Evolutionary conservation across 805 yeast genomes (phyloP), one percentile per base, ranked within the genome.

Genomic region (Starmerella asiatica): DNA sequence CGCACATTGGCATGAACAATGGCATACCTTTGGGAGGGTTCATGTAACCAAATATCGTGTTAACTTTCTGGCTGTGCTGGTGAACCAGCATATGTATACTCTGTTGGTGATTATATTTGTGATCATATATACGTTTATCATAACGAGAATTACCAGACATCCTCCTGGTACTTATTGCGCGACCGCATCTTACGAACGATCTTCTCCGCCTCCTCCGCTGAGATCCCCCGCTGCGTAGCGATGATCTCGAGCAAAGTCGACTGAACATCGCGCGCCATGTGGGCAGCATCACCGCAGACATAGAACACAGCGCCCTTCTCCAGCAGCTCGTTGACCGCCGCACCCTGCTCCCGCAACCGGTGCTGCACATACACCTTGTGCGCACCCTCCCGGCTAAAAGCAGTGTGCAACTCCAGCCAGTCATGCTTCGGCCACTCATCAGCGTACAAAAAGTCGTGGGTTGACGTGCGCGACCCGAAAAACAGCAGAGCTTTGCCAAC

Each of bases 281-380:
- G 74, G 21, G 80, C 73, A 20, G 98, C 97, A 64, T 91, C 97
- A 57, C 97, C 98, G 69, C 98, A 88, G 29, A 88, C 94, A 59
- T 91, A 88, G 50, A 88, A 70, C 58, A 76, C 80, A 0, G 94
- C 97, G 42, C 94, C 95, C 32, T 61, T 46, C 35, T 62, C 59
- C 38, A 79, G 56, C 35, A 78, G 61, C 35, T 73, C 64, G 51
- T 75, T 73, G 29, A 76, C 57, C 56, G 36, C 58, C 54, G 48
- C 70, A 64, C 49, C 69, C 55, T 53, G 68, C 55, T 56, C 72
- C 57, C 45, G 50, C 50, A 91, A 56, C 48, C 71, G 73, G 56
- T 91, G 78, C 64, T 88, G 98, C 42, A 88, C 98, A 53, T 88
- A 88, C 15, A 77, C 78, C 57, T 71, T 65, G 38, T 66, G 57